Evolutionary conservation across 202 grass and related monocot genomes (phyloP), one percentile per base, ranked within the genome.

Genomic region (Zoysia matrella): DNA sequence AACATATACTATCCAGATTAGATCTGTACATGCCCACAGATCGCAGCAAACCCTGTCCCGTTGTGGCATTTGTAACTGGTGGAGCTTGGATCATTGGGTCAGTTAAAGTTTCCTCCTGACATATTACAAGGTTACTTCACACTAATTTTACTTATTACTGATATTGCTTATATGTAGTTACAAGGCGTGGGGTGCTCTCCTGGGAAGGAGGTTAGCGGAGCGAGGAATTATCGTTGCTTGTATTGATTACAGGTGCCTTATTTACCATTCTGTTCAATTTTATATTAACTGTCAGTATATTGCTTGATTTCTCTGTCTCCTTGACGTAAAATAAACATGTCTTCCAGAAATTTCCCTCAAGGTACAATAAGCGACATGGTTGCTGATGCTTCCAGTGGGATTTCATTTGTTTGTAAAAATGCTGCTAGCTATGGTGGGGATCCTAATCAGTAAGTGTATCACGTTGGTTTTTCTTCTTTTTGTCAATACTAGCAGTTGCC

Each of bases 51-150:
- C 51, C 87, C 16, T 49, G 83, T 86, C 95, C 92, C 61, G 92
- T 98, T 60, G 90, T 98, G 74, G 90, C 92, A 78, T 98, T 98
- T 90, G 74, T 98, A 86, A 95, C 95, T 65, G 95, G 90, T 62
- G 95, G 95, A 67, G 92, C 95, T 67, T 98, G 95, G 95, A 98
- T 98, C 73, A 98, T 98, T 83, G 95, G 95, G 95, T 95, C 62
- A 83, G 74, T 91, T 45, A 70, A 43, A 30, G 46, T 83, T 58
- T 85, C 5, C 15, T 51, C 9, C 4, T 11, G 52, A 62, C 65
- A 4, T 62, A 8, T 57, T 71, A 50, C 52, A 56, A 7, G 12
- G 64, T 65, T 53, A 4, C 41, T 76, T 65, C 58, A 18, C 48
- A 9, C 11, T 41, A 65, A 51, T 44, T 65, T 82, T 51, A 15